Conservation (phyloP, 2,329 filamentous ascomycete species). For the Beauveria caledonica region DNA sequence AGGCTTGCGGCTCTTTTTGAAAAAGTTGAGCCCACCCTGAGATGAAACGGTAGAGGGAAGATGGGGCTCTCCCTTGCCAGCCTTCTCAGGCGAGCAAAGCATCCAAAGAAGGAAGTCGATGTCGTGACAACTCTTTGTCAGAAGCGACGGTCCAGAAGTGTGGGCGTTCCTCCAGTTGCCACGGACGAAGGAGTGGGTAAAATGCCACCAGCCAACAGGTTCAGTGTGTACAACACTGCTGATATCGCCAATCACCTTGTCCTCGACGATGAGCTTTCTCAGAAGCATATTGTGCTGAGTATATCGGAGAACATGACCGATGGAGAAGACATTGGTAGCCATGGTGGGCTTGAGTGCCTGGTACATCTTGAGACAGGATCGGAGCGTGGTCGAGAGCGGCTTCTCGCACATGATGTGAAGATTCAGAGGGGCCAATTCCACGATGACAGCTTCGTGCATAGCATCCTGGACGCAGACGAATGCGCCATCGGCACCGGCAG, state of each 20-base stretch:
- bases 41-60: slow-evolving; percentile 70
- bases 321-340: slow-evolving; percentile 59
- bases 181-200: slow-evolving; percentile 79
- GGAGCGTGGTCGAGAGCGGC: slow-evolving; percentile 71
- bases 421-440: slow-evolving; percentile 58
- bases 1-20: slow-evolving; percentile 69
- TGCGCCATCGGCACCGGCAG: slow-evolving; percentile 51
- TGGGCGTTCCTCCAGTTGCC: slow-evolving; percentile 89
- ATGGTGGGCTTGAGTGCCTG: slow-evolving; percentile 37
- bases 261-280: slow-evolving; percentile 65
- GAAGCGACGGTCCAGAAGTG: slow-evolving; percentile 66
- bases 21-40: slow-evolving; percentile 68
- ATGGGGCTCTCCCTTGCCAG: slow-evolving; percentile 48
- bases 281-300: slow-evolving; percentile 86
- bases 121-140: slow-evolving; percentile 96
- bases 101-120: slow-evolving; percentile 91
- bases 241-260: slow-evolving; percentile 73
- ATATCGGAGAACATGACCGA: slow-evolving; percentile 90
- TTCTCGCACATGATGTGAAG: slow-evolving; percentile 95
- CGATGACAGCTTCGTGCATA: slow-evolving; percentile 74
- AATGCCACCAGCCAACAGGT: slow-evolving; percentile 95
- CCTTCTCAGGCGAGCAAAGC: slow-evolving; percentile 59
- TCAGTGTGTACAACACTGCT: slow-evolving; percentile 86
- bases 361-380: slow-evolving; percentile 72
- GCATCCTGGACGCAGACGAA: slow-evolving; percentile 73